A percentile compares a stretch with the other conserved stretches of the same genome.
Conservation (phyloP, 2,329 filamentous ascomycete species). For the Trichophyton simii region DNA sequence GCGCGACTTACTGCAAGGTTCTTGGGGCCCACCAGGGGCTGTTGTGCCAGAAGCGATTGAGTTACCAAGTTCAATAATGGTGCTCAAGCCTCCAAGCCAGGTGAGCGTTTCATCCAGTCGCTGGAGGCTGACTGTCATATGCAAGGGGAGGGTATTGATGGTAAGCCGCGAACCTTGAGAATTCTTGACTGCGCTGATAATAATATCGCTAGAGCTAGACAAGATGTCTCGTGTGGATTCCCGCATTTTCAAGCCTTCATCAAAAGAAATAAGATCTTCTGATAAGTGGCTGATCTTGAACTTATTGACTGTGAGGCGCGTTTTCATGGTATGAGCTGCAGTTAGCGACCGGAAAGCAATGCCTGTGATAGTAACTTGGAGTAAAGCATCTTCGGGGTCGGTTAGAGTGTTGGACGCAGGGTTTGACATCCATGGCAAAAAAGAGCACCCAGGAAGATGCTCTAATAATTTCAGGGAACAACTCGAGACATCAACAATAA, state of each 20-base stretch:
- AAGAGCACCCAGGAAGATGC: constrained; percentile 22
- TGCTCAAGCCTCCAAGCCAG: constrained; percentile 83
- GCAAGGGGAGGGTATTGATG: constrained; percentile 63
- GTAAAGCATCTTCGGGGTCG: constrained; percentile 22
- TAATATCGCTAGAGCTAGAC: constrained; percentile 28
- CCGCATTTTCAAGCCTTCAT: constrained; percentile 35
- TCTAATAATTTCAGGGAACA: constrained; percentile 22
- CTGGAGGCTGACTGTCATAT: constrained; percentile 63
- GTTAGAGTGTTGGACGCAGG: background rate
- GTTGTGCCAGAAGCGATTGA: constrained; percentile 68
- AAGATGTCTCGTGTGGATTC: constrained; percentile 33
- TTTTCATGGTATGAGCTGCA: constrained; percentile 16
- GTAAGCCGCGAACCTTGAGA: constrained; percentile 36
- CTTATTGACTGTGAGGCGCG: constrained; percentile 27
- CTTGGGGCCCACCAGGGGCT: constrained; percentile 24
- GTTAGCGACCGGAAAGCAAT: constrained; percentile 18
- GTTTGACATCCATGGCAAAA: constrained; percentile 7
- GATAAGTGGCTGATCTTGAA: constrained; percentile 38
- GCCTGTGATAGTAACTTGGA: constrained; percentile 21
- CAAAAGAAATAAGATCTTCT: constrained; percentile 41
- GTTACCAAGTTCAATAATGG: constrained; percentile 74
- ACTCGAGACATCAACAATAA: constrained; percentile 15
- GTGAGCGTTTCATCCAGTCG: constrained; percentile 74
- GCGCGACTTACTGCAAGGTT: constrained; percentile 25
- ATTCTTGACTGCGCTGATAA: constrained; percentile 24